Base-by-base conservation (phyloP, 2,329 filamentous ascomycete species). In the Fusarium transvaalense region DNA sequence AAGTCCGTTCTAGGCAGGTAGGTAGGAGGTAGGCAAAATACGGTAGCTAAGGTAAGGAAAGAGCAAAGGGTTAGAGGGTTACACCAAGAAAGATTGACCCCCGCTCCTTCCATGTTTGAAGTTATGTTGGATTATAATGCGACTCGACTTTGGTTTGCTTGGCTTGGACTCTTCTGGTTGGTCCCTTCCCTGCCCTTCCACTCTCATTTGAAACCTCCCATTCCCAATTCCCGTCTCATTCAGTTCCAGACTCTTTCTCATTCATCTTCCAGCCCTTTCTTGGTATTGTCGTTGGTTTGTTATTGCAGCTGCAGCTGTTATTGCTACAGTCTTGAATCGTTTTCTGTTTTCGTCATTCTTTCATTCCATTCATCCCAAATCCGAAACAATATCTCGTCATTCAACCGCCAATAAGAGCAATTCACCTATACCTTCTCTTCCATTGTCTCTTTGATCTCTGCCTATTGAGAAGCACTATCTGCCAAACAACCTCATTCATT, bases 141-240 rank as follows among this genome's bases (percentile, higher is more conserved):
- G 56, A 69, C 65, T 52, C 27, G 51, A 54, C 29, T 46, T 54
- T 54, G 38, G 21, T 13, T 48, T 48, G 29, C 41, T 27, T 43
- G 41, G 23, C 42, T 45, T 29, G 7, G 42, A 27, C 47, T 29
- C 34, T 51, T 38, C 31, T 50, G 47, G 47, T 64, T 63, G 57
- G 56, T 41, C 43, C 60, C 43, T 51, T 41, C 57, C 38, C 14
- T 46, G 19, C 37, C 43, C 56, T 58, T 29, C 61, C 37, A 14
- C 43, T 65, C 61, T 74, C 64, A 65, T 72, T 70, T 72, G 69
- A 69, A 71, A 68, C 67, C 52, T 64, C 63, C 25, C 57, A 56
- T 46, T 46, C 59, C 46, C 59, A 52, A 55, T 54, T 43, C 37
- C 50, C 43, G 39, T 58, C 54, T 59, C 34, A 43, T 61, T 64